Percentiles rank a stretch among this genome's conserved stretches.
These are phyloP conservation scores for Clarireedia hainanense DNA, from an alignment of 2,329 filamentous ascomycete species.

Conservation along the genomic window DNA sequence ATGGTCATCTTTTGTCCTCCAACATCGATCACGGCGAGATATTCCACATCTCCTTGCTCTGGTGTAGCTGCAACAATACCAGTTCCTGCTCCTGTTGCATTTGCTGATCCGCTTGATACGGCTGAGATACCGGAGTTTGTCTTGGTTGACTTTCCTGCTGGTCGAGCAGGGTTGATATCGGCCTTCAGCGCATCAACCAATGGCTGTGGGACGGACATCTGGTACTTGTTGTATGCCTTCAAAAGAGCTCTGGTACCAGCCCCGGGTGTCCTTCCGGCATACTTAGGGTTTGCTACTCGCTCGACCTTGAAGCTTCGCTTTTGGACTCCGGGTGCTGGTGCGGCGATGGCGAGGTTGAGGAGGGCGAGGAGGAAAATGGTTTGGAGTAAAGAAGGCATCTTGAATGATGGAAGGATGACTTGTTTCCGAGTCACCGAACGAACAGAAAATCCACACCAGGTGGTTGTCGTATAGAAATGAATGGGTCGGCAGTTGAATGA, in stretches of 20 bases:
- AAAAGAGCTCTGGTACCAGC: constrained; percentile 43
- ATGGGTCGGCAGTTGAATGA: constrained; percentile 13
- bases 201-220: constrained; percentile 41
- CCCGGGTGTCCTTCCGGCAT: constrained; percentile 30
- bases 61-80: constrained; percentile 59
- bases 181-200: constrained; percentile 32
- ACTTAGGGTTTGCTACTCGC: constrained; percentile 34
- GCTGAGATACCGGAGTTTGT: constrained; percentile 7
- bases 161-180: constrained; percentile 6
- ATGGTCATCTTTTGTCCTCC: constrained; percentile 29
- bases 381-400: constrained; percentile 27
- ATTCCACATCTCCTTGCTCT: constrained; percentile 35
- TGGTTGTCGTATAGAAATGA: constrained; percentile 4
- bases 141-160: constrained; percentile 6
- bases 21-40: constrained; percentile 24
- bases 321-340: constrained; percentile 35
- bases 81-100: constrained; percentile 31
- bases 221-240: constrained; percentile 62
- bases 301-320: constrained; percentile 29
- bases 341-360: constrained; percentile 39
- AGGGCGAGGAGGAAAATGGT: constrained; percentile 39
- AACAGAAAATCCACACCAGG: constrained; percentile 7
- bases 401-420: constrained; percentile 8
- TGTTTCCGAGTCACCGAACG: too few species aligned
- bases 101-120: constrained; percentile 15